phyloP scores from a whole-genome alignment of 495 filamentous ascomycete genomes.

The Lepidopterella palustris region DNA sequence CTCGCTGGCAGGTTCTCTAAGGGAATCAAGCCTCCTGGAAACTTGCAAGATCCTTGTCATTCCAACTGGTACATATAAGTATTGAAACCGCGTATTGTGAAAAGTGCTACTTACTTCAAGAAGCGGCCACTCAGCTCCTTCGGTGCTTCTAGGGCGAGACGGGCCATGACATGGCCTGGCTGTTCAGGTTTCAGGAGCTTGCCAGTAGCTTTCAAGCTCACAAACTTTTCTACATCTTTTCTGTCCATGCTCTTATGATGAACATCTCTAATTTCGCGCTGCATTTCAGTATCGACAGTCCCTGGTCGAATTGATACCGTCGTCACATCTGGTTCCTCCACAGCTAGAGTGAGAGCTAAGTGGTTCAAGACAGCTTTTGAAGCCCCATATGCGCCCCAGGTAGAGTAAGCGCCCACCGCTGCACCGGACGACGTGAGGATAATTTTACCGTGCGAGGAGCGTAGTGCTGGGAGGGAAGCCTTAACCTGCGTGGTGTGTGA shows the following conservation, averaged over 20 bases:
- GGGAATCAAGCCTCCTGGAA: constrained; percentile 4
- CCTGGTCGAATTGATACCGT: constrained; percentile 71
- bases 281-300: constrained; percentile 91
- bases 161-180: constrained; percentile 79
- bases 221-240: constrained; percentile 63
- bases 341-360: constrained; percentile 61
- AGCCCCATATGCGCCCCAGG: constrained; percentile 76
- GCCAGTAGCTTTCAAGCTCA: constrained; percentile 56
- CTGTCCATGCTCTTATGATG: constrained; percentile 59
- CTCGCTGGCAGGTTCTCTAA: too few species aligned
- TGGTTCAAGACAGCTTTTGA: constrained; percentile 88
- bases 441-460: constrained; percentile 42
- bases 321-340: constrained; percentile 73
- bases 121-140: constrained; percentile 61
- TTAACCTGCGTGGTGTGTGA: constrained; percentile 50
- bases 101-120: constrained; percentile 9
- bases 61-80: background rate
- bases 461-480: constrained; percentile 65
- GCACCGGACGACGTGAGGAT: constrained; percentile 38
- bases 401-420: constrained; percentile 54
- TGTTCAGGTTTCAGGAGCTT: constrained; percentile 73
- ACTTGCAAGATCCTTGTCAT: background rate
- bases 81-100: background rate
- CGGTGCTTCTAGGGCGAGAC: constrained; percentile 56
- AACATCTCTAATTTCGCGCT: constrained; percentile 67